Evolutionary conservation across 768 basidiomycete genomes (phyloP).

Genomic region (Lentinus brumalis): DNA sequence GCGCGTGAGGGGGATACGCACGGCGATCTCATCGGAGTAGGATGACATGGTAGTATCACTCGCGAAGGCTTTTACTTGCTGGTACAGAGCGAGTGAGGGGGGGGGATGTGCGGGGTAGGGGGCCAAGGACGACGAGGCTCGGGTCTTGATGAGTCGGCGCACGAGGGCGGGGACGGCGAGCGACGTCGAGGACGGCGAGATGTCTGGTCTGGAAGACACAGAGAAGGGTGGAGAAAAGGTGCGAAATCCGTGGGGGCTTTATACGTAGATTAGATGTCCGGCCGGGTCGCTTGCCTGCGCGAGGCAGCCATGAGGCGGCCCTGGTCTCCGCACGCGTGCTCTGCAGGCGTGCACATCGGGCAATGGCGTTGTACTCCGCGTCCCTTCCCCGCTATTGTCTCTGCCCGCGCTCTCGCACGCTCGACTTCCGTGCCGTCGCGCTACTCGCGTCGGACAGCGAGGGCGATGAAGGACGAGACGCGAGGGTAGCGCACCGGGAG

Average conservation of each 20-base stretch:
- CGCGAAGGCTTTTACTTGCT: neutral
- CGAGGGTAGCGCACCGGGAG: neutral
- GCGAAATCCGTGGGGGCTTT: constrained; percentile 37
- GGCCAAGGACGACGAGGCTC: constrained; percentile 7
- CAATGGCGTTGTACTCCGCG: neutral
- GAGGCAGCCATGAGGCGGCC: constrained; percentile 45
- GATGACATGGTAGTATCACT: constrained; percentile 20
- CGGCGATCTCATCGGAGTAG: constrained; percentile 39
- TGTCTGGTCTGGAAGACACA: constrained; percentile 26
- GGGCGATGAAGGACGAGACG: neutral
- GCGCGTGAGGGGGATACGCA: constrained; percentile 6
- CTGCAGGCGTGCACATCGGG: neutral
- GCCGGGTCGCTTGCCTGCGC: constrained; percentile 39
- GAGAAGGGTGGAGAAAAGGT: constrained; percentile 30
- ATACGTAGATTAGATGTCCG: constrained; percentile 46
- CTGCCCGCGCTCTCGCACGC: neutral
- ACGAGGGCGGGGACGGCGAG: constrained; percentile 33
- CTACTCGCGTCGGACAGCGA: neutral
- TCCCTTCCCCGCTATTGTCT: neutral
- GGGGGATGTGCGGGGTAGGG: constrained; percentile 1
- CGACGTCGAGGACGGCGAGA: constrained; percentile 17
- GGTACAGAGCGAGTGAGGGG: constrained; percentile 1
- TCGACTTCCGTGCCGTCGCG: neutral
- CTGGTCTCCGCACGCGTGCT: constrained; percentile 9
- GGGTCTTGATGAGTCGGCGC: constrained; percentile 23